Conservation (phyloP, 441 rosid genomes). For the Sinapis alba region DNA sequence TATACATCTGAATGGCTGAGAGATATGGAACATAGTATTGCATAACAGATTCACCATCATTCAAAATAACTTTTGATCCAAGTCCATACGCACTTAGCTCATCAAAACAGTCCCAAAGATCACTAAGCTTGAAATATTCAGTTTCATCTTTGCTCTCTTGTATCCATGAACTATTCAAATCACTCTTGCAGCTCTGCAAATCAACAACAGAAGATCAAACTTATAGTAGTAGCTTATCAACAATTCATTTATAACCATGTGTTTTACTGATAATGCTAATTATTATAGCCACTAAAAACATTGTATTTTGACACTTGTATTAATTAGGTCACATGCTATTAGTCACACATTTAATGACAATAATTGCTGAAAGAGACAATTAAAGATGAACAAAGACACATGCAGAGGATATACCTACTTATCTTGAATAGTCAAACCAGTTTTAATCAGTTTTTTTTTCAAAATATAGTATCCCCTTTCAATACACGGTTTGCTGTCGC, state of each 20-base stretch:
- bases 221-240: neutral
- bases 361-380: conserved; percentile 10
- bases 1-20: conserved; percentile 69
- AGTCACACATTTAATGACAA: conserved; percentile 3
- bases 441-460: neutral
- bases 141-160: conserved; percentile 48
- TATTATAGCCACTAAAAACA: neutral
- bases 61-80: conserved; percentile 44
- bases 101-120: conserved; percentile 66
- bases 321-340: neutral
- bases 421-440: conserved; percentile 17
- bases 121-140: conserved; percentile 57
- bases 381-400: conserved; percentile 7
- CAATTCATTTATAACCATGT: neutral
- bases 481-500: neutral
- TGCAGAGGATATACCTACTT: conserved; percentile 22
- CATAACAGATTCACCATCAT: conserved; percentile 43
- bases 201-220: neutral
- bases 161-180: conserved; percentile 60
- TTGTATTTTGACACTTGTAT: neutral
- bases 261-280: conserved; percentile 16
- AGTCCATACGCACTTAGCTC: conserved; percentile 82
- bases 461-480: neutral
- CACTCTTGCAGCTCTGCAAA: conserved; percentile 44
- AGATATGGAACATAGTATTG: conserved; percentile 77